phyloP scores from a whole-genome alignment of 2,329 filamentous ascomycete species.

The Venturiaceae sp. region DNA sequence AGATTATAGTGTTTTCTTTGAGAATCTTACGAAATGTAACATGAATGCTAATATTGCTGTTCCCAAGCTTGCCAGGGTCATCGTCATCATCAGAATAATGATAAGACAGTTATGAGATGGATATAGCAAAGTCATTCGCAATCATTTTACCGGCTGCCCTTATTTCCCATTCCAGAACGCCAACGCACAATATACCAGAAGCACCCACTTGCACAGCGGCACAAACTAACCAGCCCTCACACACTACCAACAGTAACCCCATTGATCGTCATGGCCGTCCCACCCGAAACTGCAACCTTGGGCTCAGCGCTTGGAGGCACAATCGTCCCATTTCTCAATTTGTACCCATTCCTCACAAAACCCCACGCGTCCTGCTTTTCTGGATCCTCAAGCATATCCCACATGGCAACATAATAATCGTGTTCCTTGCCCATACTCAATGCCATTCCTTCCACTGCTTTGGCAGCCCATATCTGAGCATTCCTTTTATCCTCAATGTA shows the following conservation, averaged over 20 bases:
- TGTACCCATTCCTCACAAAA: conserved; percentile 3
- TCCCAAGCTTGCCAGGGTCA: too few relatives aligned
- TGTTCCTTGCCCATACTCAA: not conserved
- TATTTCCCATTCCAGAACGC: too few relatives aligned
- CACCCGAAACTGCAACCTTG: not conserved
- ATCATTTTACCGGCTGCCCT: too few relatives aligned
- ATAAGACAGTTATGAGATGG: too few relatives aligned
- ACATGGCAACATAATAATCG: not conserved
- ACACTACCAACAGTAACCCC: not conserved
- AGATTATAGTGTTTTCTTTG: too few relatives aligned
- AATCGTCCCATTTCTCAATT: not conserved
- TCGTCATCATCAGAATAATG: too few relatives aligned
- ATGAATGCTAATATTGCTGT: too few relatives aligned
- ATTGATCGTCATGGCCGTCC: not conserved
- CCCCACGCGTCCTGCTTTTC: not conserved
- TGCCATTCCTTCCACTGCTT: conserved; percentile 2
- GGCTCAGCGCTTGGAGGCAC: not conserved
- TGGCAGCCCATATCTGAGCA: conserved; percentile 22
- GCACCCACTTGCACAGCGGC: too few relatives aligned
- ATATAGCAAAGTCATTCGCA: too few relatives aligned
- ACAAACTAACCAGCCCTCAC: too few relatives aligned
- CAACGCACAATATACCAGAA: too few relatives aligned
- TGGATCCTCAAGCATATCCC: not conserved
- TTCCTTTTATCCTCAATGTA: conserved; percentile 22
- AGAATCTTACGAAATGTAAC: too few relatives aligned